These are phyloP conservation scores for Nitzschia sp. DNA, from an alignment of 108 stramenopile genomes.

Conservation along the genomic window DNA sequence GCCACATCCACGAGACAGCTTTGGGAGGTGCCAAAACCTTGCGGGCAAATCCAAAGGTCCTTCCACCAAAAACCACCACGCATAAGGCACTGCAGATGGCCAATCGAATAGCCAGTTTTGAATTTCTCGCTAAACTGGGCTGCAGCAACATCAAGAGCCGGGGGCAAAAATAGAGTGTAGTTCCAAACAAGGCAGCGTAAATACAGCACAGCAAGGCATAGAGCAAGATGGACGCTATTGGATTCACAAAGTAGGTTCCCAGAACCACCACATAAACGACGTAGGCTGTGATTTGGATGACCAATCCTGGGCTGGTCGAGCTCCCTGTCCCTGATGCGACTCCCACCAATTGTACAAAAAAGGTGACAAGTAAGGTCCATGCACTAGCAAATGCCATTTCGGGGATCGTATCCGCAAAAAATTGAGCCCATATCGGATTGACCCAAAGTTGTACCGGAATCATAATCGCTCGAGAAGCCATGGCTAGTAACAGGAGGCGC, in stretches of 20 bases:
- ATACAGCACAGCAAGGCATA: slow-evolving; percentile 51
- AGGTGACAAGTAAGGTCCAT: slow-evolving; percentile 53
- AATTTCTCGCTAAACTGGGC: slow-evolving; percentile 24
- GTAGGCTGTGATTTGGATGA: slow-evolving; percentile 39
- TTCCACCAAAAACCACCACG: slow-evolving; percentile 37
- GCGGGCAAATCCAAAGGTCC: slow-evolving; percentile 35
- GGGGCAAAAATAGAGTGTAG: slow-evolving; percentile 41
- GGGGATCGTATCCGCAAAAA: slow-evolving; percentile 53
- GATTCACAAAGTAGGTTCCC: slow-evolving; percentile 30
- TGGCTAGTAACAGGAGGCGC: slow-evolving; percentile 36
- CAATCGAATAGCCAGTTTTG: slow-evolving; percentile 39
- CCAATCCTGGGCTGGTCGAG: slow-evolving; percentile 22
- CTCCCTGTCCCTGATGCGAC: slow-evolving; percentile 35
- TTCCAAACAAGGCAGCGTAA: slow-evolving; percentile 51
- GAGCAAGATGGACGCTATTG: slow-evolving; percentile 37
- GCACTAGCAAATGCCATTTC: slow-evolving; percentile 57
- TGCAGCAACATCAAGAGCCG: slow-evolving; percentile 30
- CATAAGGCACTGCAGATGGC: slow-evolving; percentile 35
- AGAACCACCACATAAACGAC: slow-evolving; percentile 36
- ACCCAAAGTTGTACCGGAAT: slow-evolving; percentile 48
- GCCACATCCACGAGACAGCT: slow-evolving; percentile 42
- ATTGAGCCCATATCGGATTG: slow-evolving; percentile 38
- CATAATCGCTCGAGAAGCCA: slow-evolving; percentile 28
- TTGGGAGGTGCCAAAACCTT: slow-evolving; percentile 36
- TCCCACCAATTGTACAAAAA: slow-evolving; percentile 61